A percentile compares a stretch with the other conserved stretches of the same genome.
phyloP scores from a whole-genome alignment of 768 basidiomycete genomes.

The Kwoniella sp. region DNA sequence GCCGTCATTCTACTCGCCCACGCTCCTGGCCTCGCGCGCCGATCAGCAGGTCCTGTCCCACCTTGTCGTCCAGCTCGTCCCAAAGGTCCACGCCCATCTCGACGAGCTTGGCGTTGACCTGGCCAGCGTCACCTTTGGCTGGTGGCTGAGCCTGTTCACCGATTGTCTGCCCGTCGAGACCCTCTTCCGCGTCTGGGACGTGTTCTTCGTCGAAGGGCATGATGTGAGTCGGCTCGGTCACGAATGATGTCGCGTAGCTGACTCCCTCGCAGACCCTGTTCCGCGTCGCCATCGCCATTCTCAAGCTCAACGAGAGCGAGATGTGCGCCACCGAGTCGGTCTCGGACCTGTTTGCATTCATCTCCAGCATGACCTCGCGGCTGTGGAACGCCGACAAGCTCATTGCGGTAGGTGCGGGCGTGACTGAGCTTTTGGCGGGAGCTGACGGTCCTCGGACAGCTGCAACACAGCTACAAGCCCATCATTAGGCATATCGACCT shows the following conservation, averaged over 20 bases:
- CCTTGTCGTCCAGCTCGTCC: conserved; percentile 71
- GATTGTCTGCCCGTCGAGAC: conserved; percentile 94
- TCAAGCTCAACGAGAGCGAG: conserved; percentile 77
- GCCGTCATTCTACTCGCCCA: conserved; percentile 87
- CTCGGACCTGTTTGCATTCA: conserved; percentile 78
- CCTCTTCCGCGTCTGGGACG: conserved; percentile 91
- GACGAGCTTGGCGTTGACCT: conserved; percentile 79
- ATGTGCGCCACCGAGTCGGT: conserved; percentile 78
- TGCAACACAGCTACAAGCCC: conserved; percentile 26
- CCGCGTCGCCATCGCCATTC: conserved; percentile 80
- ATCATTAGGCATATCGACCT: conserved; percentile 22
- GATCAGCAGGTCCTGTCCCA: conserved; percentile 88
- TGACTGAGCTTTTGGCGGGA: neutral
- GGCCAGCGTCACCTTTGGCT: conserved; percentile 92
- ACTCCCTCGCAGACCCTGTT: conserved; percentile 32
- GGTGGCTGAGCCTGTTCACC: conserved; percentile 95
- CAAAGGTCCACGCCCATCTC: conserved; percentile 71
- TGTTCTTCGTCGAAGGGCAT: conserved; percentile 86
- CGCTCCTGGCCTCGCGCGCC: conserved; percentile 83
- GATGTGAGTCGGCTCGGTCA: conserved; percentile 52
- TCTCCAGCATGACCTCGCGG: conserved; percentile 83
- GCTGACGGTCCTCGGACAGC: neutral
- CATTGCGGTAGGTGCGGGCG: conserved; percentile 61
- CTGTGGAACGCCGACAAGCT: conserved; percentile 92
- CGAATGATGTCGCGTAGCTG: neutral